A percentile compares a stretch with the other conserved stretches of the same genome.
phyloP scores from a whole-genome alignment of 179 eudicot genomes.

The Vitellaria paradoxa region DNA sequence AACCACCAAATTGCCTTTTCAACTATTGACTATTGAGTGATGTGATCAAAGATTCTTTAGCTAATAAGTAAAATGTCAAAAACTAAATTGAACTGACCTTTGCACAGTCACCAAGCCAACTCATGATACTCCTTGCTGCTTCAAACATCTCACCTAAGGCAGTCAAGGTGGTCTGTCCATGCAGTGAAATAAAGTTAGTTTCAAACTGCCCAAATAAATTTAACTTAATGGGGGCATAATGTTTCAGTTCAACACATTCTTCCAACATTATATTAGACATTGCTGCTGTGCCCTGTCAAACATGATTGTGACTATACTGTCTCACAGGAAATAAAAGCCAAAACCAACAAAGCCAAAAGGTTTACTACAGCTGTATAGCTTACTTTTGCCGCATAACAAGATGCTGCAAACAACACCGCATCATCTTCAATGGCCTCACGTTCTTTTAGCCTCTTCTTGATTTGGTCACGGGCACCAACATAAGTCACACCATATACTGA shows the following conservation, averaged over 20 bases:
- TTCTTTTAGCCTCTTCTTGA: constrained; percentile 85
- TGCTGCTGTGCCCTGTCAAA: background rate
- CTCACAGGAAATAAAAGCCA: background rate
- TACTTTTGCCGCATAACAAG: constrained; percentile 94
- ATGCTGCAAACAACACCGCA: constrained; percentile 55
- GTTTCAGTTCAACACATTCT: background rate
- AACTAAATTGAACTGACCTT: constrained; percentile 49
- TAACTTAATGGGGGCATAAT: background rate
- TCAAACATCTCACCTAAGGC: constrained; percentile 94
- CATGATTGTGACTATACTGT: background rate
- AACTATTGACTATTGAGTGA: background rate
- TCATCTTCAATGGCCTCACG: constrained; percentile 64
- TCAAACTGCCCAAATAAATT: background rate
- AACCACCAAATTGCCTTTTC: background rate
- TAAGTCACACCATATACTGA: constrained; percentile 97
- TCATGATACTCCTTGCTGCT: constrained; percentile 87
- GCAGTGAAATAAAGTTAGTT: constrained; percentile 18
- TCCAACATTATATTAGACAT: background rate
- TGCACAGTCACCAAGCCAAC: constrained; percentile 98
- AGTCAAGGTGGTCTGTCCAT: constrained; percentile 67
- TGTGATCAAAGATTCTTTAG: background rate
- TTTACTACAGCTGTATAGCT: constrained; percentile 17
- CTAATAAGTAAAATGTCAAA: background rate
- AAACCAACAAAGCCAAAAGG: background rate
- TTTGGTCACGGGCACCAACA: constrained; percentile 96